Base-by-base conservation (phyloP, 495 filamentous ascomycete species). In the Cenococcum geophilum region DNA sequence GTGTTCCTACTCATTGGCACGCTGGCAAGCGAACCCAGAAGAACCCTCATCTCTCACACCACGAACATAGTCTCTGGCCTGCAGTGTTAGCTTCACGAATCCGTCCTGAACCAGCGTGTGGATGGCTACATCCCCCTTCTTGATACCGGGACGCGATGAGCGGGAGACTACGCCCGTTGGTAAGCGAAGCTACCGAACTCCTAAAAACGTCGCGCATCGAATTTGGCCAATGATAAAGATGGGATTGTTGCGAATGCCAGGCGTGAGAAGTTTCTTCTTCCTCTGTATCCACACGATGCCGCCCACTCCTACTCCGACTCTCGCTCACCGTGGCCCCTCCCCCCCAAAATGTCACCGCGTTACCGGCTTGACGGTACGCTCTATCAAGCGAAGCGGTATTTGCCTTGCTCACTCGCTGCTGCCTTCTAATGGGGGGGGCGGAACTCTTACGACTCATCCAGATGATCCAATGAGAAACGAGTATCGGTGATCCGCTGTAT, bases 151-250 rank as follows among this genome's bases (percentile, higher is more conserved):
- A 6, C 27, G 27, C 27, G 27, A 47, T 9, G 20, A 47, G 20
- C 42, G 42, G 42, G 27, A 32, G 2, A 32, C 27, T 6, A 32
- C 27, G 64, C 64, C 61, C 61, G 65, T 68, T 57, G 57, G 49
- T 64, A 57, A 64, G 56, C 53, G 54, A 63, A 64, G 52, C 65
- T 60, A 63, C 64, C 6, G 21, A 23, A 52, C 56, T 36, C 22
- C 6, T 60, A 18, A 18, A 50, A 58, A 16, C 18, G 25, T 18
- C 37, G 64, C 61, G 61, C 65, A 61, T 63, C 60, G 61, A 55
- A 56, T 10, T 58, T 36, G 47, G 36, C 65, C 65, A 68, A 64
- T 68, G 45, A 49, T 34, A 64, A 60, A 64, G 60, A 64, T 60
- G 47, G 65, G 64, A 64, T 68, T 52, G 59, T 57, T 27, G 36